Percentiles rank a stretch among this genome's conserved stretches.
Conservation (phyloP, 805 yeast genomes). For the Nakazawaea populi region DNA sequence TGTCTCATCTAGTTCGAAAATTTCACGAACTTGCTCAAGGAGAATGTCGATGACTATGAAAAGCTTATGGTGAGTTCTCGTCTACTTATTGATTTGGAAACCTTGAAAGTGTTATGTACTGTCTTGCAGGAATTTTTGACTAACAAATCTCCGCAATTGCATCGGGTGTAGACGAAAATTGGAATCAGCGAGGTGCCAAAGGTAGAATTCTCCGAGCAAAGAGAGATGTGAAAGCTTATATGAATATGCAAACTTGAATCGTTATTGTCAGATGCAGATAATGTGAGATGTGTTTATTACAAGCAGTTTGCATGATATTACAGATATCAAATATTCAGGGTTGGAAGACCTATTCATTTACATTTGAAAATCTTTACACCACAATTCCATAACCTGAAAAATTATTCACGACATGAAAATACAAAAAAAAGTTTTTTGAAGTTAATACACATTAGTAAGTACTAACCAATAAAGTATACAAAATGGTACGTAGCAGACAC, state of each 20-base stretch:
- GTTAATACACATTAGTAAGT: neutral
- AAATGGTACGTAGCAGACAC: constrained; percentile 1
- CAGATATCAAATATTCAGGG: too few species aligned
- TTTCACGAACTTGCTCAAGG: constrained; percentile 10
- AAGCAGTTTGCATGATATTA: too few species aligned
- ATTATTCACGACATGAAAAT: neutral
- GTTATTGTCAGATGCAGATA: too few species aligned
- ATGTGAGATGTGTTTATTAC: too few species aligned
- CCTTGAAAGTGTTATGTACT: too few species aligned
- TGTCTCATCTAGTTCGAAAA: constrained; percentile 6
- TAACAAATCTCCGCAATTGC: neutral
- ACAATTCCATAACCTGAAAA: neutral
- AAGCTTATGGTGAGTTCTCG: constrained; percentile 4
- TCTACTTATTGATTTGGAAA: too few species aligned
- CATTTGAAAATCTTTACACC: neutral
- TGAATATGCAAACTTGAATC: neutral
- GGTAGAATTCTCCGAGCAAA: neutral
- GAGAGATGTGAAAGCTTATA: neutral
- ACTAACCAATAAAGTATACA: neutral
- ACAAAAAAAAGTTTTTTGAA: neutral
- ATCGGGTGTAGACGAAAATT: neutral
- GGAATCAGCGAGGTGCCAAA: neutral
- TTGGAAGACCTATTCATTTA: neutral
- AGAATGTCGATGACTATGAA: constrained; percentile 12
- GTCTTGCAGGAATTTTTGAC: neutral